phyloP scores from a whole-genome alignment of 768 basidiomycete species.

The Omphalotus guepiniiformis region DNA sequence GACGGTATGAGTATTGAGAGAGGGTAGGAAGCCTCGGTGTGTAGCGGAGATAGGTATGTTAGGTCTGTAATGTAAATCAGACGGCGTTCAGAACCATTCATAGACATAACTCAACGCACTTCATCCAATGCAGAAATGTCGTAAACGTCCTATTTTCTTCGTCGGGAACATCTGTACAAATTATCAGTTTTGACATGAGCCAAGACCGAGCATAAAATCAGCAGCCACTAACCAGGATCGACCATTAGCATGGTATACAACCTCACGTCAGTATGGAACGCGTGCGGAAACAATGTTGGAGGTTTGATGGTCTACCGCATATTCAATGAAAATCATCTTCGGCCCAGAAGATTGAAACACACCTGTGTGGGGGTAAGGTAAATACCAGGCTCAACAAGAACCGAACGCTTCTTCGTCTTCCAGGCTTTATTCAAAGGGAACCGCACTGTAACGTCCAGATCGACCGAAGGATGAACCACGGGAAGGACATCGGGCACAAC shows the following conservation, averaged over 20 bases:
- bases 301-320: slow-evolving; percentile 52
- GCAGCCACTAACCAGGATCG: too few relatives aligned
- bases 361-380: slow-evolving; percentile 35
- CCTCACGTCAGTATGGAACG: slow-evolving; percentile 77
- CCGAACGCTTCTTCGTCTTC: slow-evolving; percentile 26
- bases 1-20: slow-evolving; percentile 51
- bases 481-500: slow-evolving; percentile 87
- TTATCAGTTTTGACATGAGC: too few relatives aligned
- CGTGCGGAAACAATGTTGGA: slow-evolving; percentile 65
- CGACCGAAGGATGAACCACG: slow-evolving; percentile 63
- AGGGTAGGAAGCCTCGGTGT: slow-evolving; percentile 8
- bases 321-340: too few relatives aligned
- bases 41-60: slow-evolving; percentile 71
- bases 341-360: not conserved
- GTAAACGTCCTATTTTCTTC: slow-evolving; percentile 58
- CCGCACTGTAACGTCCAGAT: slow-evolving; percentile 59
- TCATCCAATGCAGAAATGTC: slow-evolving; percentile 81
- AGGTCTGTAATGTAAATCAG: slow-evolving; percentile 47
- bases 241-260: slow-evolving; percentile 88
- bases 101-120: slow-evolving; percentile 42
- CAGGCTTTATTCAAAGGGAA: slow-evolving; percentile 27
- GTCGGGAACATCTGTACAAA: slow-evolving; percentile 93
- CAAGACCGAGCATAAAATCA: too few relatives aligned
- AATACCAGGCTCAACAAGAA: slow-evolving; percentile 64
- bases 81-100: slow-evolving; percentile 12